A percentile compares a stretch with the other conserved stretches of the same genome.
Conservation (phyloP, 2,329 filamentous ascomycete genomes). For the Talaromyces rugulosus region DNA sequence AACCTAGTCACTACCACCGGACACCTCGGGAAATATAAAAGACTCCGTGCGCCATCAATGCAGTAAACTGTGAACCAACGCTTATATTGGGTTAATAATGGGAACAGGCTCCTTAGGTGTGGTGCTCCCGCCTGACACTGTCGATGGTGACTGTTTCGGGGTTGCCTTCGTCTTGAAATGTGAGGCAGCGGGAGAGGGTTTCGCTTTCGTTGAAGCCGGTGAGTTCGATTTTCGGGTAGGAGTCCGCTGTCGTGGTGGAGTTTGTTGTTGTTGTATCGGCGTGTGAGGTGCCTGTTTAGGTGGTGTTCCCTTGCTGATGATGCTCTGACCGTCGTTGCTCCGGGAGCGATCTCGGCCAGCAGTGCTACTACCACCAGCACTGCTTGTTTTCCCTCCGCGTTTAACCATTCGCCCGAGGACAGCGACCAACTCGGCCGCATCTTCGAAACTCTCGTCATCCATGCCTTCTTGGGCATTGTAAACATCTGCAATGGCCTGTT, state of each 20-base stretch:
- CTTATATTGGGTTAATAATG: constrained; percentile 32
- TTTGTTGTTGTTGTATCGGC: constrained; percentile 7
- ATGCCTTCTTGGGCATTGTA: constrained; percentile 89
- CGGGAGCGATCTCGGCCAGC: constrained; percentile 18
- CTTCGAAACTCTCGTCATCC: constrained; percentile 91
- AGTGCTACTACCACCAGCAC: constrained; percentile 27
- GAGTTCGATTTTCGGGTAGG: constrained; percentile 2
- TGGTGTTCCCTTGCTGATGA: constrained; percentile 9
- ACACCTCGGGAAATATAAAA: background rate
- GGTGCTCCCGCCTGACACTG: constrained; percentile 8
- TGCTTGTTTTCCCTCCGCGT: constrained; percentile 50
- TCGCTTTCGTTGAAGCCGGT: constrained; percentile 2
- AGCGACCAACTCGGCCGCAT: constrained; percentile 82
- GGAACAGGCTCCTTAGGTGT: constrained; percentile 19
- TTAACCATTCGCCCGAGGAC: constrained; percentile 87
- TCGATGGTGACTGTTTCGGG: constrained; percentile 11
- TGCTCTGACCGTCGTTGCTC: constrained; percentile 12
- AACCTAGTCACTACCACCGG: background rate
- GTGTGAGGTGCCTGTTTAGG: constrained; percentile 10
- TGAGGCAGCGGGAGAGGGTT: background rate
- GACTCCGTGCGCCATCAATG: constrained; percentile 13
- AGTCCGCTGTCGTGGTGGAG: background rate
- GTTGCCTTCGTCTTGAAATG: constrained; percentile 4
- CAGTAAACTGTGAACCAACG: constrained; percentile 29
- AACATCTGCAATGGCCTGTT: constrained; percentile 80